Base-by-base conservation (phyloP, 345 rosid genomes). In the Turnera subulata region DNA sequence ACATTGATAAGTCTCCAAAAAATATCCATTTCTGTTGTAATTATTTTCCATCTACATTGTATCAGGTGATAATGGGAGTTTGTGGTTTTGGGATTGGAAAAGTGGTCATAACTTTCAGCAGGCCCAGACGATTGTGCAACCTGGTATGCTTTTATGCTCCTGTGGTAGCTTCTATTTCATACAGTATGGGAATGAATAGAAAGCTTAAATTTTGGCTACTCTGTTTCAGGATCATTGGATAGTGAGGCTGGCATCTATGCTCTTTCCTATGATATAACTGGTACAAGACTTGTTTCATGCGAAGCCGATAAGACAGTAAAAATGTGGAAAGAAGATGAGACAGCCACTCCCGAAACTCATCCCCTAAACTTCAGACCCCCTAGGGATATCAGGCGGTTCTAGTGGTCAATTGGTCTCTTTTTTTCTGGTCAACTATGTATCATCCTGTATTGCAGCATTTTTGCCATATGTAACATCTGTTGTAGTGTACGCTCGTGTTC, bases 61-160 rank as follows among this genome's bases (percentile, higher is more conserved):
- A 49, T 37, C 65, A 93, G 99, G 99, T 66, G 99, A 94, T 72
- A 94, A 94, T 44, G 97, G 99, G 52, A 94, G 99, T 62, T 14
- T 94, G 66, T 90, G 99, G 97, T 94, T 88, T 76, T 94, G 97
- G 97, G 99, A 94, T 66, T 94, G 97, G 99, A 90, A 74, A 75
- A 90, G 97, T 33, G 99, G 97, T 58, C 97, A 94, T 74, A 90
- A 84, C 74, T 90, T 94, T 78, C 97, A 94, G 78, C 97, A 94
- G 66, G 33, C 82, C 20, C 97, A 94, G 67, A 94, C 99, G 25
- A 90, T 94, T 46, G 97, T 90, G 19, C 99, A 94, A 66, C 99
- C 99, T 20, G 95, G 95, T 84, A 69, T 23, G 75, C 54, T n/a
- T n/a, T n/a, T 32, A 1, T 47, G 21, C 21, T 42, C n/a, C 23